Conservation (phyloP, 192 early-diverging fungal genomes). For the Podila epigama region DNA sequence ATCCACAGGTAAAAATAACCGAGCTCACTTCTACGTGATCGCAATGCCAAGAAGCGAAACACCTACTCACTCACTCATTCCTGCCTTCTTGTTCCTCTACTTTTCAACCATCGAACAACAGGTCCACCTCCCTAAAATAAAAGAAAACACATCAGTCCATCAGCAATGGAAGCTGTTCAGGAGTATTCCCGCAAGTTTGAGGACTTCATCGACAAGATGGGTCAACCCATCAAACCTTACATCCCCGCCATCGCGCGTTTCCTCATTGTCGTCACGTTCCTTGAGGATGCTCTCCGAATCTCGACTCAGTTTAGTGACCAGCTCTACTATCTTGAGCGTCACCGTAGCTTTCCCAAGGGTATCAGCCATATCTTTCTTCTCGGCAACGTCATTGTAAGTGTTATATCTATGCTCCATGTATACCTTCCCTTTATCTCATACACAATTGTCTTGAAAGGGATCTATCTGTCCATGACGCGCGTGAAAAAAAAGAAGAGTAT, state of each 20-base stretch:
- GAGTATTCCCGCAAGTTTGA: conserved; percentile 71
- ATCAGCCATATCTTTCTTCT: conserved; percentile 88
- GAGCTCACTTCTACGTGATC: background rate
- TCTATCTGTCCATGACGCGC: no score
- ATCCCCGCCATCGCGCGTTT: conserved; percentile 91
- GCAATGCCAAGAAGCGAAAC: background rate
- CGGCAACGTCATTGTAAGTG: conserved; percentile 76
- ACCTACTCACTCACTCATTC: background rate
- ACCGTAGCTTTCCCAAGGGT: conserved; percentile 82
- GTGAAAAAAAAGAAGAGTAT: no score
- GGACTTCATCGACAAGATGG: conserved; percentile 75
- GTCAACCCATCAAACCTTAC: conserved; percentile 87
- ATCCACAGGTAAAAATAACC: background rate
- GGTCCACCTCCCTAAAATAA: background rate
- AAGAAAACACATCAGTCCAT: background rate
- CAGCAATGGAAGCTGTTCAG: conserved; percentile 55
- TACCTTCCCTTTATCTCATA: no score
- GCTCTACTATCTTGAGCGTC: conserved; percentile 81
- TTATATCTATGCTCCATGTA: no score
- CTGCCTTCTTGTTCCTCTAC: background rate
- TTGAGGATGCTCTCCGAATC: conserved; percentile 93
- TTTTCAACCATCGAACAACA: background rate
- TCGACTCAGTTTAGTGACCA: conserved; percentile 91
- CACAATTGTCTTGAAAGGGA: no score
- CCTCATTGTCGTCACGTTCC: conserved; percentile 95